Base-by-base conservation (phyloP, 1,284 basidiomycete species). In the Malassezia cuniculi region DNA sequence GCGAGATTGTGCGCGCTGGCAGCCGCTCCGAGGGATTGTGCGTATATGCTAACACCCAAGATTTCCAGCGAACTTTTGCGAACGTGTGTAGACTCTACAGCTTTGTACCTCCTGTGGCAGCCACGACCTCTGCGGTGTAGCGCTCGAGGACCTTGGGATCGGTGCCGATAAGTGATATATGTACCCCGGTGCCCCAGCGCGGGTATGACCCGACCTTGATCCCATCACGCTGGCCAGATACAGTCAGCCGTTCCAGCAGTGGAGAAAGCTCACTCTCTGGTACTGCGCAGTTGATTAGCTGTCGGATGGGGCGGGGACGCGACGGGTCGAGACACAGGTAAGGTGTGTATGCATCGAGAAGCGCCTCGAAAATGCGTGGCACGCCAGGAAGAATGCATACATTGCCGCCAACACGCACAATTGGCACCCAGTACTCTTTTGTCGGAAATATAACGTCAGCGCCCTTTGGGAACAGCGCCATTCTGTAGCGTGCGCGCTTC, bases 341-440 rank as follows among this genome's bases (percentile, higher is more conserved):
- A 1, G 78, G 75, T 20, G 75, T 76, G 19, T 89, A 69, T 1
- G 40, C 55, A 19, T 52, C 50, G 17, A 61, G 34, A 9, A 61
- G 42, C 1, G 45, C 77, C 57, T 83, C 78, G 70, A 87, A 90
- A 15, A 90, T 72, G 1, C 74, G 71, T 0, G 86, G 86, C 36
- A 90, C 85, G n/a, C 85, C 86, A 0, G 86, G 86, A 67, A 90
- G 80, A 16, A 90, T 72, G 68, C 82, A 89, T 3, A 90, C 72
- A 70, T 82, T 87, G 12, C 81, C 81, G 49, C 75, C 75, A 7
- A 90, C 72, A 15, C 85, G 74, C 1, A 86, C 77, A 1, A 89
- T 82, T 15, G 85, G 85, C 57, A 89, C 85, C 85, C 85, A 90
- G 14, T 69, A 61, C 19, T 52, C 35, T 7, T 36, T 26, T 2